A percentile compares a stretch with the other conserved stretches of the same genome.
Evolutionary conservation across 352 stramenopile species (phyloP).

Genomic region (Phytophthora nicotianae): DNA sequence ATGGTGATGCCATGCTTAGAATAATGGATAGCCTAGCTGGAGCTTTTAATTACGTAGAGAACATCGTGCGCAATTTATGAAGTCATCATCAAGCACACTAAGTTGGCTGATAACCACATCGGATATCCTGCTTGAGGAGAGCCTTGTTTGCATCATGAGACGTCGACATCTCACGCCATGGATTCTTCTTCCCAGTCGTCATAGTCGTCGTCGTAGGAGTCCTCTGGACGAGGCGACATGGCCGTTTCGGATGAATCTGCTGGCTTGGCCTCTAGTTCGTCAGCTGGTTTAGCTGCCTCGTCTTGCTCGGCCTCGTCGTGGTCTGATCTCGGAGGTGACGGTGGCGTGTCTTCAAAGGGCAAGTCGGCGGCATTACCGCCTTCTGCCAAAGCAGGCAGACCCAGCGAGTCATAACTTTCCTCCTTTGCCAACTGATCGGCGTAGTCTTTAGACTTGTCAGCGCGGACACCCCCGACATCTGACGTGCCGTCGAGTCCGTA

Average conservation of each 20-base stretch:
- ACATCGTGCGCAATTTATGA: too few species aligned
- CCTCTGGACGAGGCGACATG: slow-evolving; percentile 36
- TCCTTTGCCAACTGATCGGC: slow-evolving; percentile 31
- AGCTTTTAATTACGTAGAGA: too few species aligned
- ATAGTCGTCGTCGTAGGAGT: slow-evolving; percentile 62
- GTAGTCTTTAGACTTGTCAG: slow-evolving; percentile 10
- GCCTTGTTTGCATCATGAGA: not conserved
- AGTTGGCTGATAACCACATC: not conserved
- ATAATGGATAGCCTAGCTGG: too few species aligned
- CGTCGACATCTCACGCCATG: slow-evolving; percentile 19
- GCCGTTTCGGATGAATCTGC: not conserved
- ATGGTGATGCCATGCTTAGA: too few species aligned
- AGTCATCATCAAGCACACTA: too few species aligned
- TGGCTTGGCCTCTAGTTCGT: not conserved
- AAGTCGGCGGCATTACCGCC: too few species aligned
- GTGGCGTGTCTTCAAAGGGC: slow-evolving; percentile 3
- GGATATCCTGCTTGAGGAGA: too few species aligned
- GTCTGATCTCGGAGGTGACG: slow-evolving; percentile 5
- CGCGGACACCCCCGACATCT: slow-evolving; percentile 26
- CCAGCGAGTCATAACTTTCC: slow-evolving; percentile 73
- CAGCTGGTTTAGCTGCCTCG: slow-evolving; percentile 1
- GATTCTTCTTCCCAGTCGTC: slow-evolving; percentile 76
- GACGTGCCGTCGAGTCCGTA: slow-evolving; percentile 69
- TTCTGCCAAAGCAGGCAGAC: slow-evolving; percentile 49
- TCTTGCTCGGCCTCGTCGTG: slow-evolving; percentile 7